Evolutionary conservation across 148 eudicot species (phyloP).

Genomic region (Rhododendron henanense): DNA sequence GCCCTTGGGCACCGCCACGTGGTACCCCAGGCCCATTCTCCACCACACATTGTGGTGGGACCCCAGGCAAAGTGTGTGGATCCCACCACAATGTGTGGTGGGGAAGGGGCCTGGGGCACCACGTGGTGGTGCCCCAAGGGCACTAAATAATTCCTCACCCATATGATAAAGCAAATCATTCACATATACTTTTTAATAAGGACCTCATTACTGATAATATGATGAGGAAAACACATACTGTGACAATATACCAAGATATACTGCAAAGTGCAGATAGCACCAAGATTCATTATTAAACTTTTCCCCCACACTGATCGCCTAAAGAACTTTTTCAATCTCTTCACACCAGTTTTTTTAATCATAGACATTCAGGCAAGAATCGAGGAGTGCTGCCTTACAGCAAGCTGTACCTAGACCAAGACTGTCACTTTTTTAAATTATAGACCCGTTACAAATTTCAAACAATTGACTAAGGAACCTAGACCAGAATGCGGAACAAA

Average conservation of each 20-base stretch:
- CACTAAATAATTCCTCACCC: too few species aligned
- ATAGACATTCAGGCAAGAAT: not conserved
- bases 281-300: not conserved
- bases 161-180: not conserved
- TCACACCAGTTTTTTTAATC: not conserved
- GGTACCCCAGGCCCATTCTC: too few species aligned
- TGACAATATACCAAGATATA: not conserved
- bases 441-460: not conserved
- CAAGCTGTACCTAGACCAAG: not conserved
- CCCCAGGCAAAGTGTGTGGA: too few species aligned
- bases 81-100: too few species aligned
- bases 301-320: not conserved
- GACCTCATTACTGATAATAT: not conserved
- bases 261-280: not conserved
- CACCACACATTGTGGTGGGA: too few species aligned
- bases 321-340: not conserved
- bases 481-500: not conserved
- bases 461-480: not conserved
- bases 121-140: too few species aligned
- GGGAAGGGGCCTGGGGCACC: too few species aligned
- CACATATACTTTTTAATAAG: not conserved
- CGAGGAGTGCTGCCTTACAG: not conserved
- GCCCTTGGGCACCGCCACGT: too few species aligned
- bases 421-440: not conserved
- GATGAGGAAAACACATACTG: not conserved